Base-by-base conservation (phyloP, 2,329 filamentous ascomycete species). In the Fusarium brachygibbosum region DNA sequence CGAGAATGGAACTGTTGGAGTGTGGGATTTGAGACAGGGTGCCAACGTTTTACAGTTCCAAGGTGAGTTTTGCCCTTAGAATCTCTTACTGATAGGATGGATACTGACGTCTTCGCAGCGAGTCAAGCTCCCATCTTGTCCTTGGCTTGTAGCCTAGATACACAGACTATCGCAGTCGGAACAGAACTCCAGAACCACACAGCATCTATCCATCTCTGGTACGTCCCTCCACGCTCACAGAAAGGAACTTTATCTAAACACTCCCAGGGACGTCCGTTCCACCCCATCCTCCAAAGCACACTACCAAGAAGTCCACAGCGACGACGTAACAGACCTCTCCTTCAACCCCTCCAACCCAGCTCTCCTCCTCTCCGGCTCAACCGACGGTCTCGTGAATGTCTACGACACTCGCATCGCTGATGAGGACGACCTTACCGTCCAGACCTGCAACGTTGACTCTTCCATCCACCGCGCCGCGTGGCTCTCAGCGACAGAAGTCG, bases 381-480 rank as follows among this genome's bases (percentile, higher is more conserved):
- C 92, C 16, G 93, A 96, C 78, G 92, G 92, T 9, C 86, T 95
- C 2, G 86, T 95, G 73, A 94, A 92, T 75, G 82, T 95, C 45
- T 93, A 91, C 79, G 90, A 96, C 80, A 91, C 88, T 19, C 84
- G 85, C 48, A 85, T 92, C 60, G 79, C 83, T 19, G 90, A 93
- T 70, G 92, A 95, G 79, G 92, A 95, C 75, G 92, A 95, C 46
- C 89, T 92, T 1, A 82, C 94, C 21, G 83, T 91, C 61, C 91
- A 93, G 79, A 92, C 93, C 14, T 89, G 94, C 77, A 95, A 95
- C 78, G 91, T 93, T 75, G 86, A 87, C 37, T 88, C 90, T 34
- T 93, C 91, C 0, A 87, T 95, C 68, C 91, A 93, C 77, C 90
- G 88, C 70, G 89, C 92, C 16, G 90, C 89, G 7, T 94, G 94